Base-by-base conservation (phyloP, 176 grass and related monocot genomes). In the Coix lacrymajobi region DNA sequence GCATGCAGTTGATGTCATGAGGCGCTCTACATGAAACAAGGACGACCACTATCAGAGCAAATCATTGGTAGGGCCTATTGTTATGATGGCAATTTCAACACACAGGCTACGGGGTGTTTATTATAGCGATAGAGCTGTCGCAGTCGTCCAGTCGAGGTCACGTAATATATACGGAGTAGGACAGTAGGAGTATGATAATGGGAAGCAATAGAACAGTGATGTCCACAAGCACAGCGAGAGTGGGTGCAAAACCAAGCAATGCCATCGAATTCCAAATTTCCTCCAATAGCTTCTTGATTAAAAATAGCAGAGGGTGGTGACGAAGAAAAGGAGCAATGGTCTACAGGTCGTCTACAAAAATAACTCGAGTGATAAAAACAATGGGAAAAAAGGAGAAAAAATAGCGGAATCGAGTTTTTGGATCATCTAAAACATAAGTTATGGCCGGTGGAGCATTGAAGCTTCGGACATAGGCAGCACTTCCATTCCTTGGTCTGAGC, bases 21-120 rank as follows among this genome's bases (percentile, higher is more conserved):
- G 40, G 63, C 11, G 63, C 11, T 77, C 63, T 77, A 89, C 56
- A 85, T 20, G 83, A 37, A 81, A 64, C 74, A 70, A 86, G 81
- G 78, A 89, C 60, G 77, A 77, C 81, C 77, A 76, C 83, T 69
- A 81, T 62, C 69, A 79, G 39, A 88, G 76, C 91, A 93, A 91
- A 93, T 93, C 91, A 97, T 97, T 87, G 45, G 88, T 85, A 79
- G 86, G 85, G 69, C 89, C 71, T 30, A 41, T 31, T 46, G 45
- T 67, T 76, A 80, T 82, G 62, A 91, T 79, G 83, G 24, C 62
- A 85, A 83, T 49, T 49, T 34, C 22, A 80, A 80, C 40, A 41
- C 22, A 76, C 29, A 76, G 62, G 25, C 24, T 29, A 29, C 3
- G 25, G 65, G 65, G 38, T 52, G 92, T 92, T 92, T 83, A 85